Evolutionary conservation across 1,139 yeast species (phyloP), one percentile per base, ranked within the genome.

Genomic region (Candida smagusa): DNA sequence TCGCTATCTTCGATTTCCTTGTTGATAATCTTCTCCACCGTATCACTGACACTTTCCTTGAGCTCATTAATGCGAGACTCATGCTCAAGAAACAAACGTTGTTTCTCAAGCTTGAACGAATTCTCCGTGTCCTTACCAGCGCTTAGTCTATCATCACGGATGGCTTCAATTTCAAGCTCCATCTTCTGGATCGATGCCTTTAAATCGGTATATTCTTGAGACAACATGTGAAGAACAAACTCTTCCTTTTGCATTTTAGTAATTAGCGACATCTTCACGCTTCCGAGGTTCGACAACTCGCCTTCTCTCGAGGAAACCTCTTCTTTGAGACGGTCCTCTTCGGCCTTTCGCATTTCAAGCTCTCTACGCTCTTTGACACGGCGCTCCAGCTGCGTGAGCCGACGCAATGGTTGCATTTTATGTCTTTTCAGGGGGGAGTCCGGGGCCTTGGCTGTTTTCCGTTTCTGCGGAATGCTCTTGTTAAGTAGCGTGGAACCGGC

Each of bases 11-110:
- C 62, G 47, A 44, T 63, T 64, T 36, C 40, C 12, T 5, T 56
- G 47, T 51, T 48, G 24, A 68, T 61, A 8, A 68, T 46, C 8
- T 49, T 43, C 33, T 74, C 77, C 6, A 72, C 61, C 42, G 67
- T 57, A 2, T 40, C 46, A 2, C 59, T 49, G 7, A 60, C 68
- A 6, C 53, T 52, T 40, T 68, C 72, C 35, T 70, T 70, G 31
- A 72, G 49, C 12, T 56, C 53, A 38, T 65, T 60, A 11, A 74
- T 50, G 22, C 43, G 33, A 2, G 37, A 26, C 23, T 48, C 50
- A 21, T 48, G 52, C 9, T 40, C 36, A 8, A 45, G 28, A 12
- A 45, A 11, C n/a, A 40, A 23, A 21, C 38, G 37, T 22, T 46
- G 48, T 22, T 37, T 41, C 22, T 44, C 42, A 22, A 47, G 19